Percentiles rank a stretch among this genome's conserved stretches.
phyloP scores from a whole-genome alignment of 106 monocot species.

The Dendrobium chrysotoxum region DNA sequence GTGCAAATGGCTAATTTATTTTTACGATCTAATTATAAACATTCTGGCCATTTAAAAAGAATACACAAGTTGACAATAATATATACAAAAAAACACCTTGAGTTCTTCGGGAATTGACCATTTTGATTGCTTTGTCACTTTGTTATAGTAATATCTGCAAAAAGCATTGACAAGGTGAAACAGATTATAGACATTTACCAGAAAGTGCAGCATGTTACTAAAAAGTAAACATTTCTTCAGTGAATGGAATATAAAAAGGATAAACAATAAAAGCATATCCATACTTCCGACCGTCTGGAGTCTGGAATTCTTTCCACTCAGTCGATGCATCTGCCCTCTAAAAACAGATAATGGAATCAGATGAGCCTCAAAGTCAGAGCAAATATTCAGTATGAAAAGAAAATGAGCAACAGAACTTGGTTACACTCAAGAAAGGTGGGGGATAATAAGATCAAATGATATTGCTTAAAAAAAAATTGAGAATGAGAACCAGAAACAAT shows the following conservation, averaged over 20 bases:
- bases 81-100: slow-evolving; percentile 43
- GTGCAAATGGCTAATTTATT: background rate
- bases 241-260: background rate
- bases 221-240: background rate
- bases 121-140: slow-evolving; percentile 87
- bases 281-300: slow-evolving; percentile 89
- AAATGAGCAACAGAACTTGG: background rate
- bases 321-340: slow-evolving; percentile 98
- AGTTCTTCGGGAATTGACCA: slow-evolving; percentile 98
- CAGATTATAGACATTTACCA: background rate
- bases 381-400: background rate
- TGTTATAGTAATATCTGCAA: slow-evolving; percentile 97
- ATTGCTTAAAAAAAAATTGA: background rate
- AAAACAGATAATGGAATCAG: slow-evolving; percentile 12
- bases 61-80: background rate
- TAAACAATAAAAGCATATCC: background rate
- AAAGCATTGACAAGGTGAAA: slow-evolving; percentile 8
- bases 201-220: background rate
- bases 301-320: slow-evolving; percentile 94
- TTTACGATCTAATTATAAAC: background rate
- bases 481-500: background rate
- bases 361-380: slow-evolving; percentile 5
- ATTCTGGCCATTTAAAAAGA: background rate
- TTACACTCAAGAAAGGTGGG: background rate
- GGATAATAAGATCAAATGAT: background rate